Conservation (phyloP, 768 basidiomycete species). For the Rhodotorula graminis region DNA sequence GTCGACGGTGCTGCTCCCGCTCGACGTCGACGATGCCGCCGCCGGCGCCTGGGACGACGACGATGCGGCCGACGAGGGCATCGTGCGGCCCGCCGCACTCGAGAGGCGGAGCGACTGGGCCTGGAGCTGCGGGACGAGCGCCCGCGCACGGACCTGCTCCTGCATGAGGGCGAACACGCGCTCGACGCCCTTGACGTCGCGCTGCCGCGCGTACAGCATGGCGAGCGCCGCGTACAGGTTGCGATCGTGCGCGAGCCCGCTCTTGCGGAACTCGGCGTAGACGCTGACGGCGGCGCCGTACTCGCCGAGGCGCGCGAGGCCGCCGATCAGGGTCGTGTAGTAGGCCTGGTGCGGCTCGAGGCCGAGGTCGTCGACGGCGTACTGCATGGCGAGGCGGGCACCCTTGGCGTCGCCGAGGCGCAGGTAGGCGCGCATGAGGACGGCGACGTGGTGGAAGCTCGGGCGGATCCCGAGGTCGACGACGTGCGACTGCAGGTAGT, state of each 20-base stretch:
- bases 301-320: constrained; percentile 60
- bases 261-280: constrained; percentile 62
- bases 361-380: constrained; percentile 54
- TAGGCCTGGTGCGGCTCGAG: constrained; percentile 61
- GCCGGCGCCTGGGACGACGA: no score
- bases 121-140: constrained; percentile 13
- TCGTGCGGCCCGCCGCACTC: neutral
- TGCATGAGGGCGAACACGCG: constrained; percentile 14
- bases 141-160: neutral
- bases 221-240: constrained; percentile 33
- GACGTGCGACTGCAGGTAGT: constrained; percentile 48
- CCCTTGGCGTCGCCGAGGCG: constrained; percentile 58
- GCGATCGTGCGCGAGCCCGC: constrained; percentile 62
- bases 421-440: constrained; percentile 71
- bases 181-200: constrained; percentile 19
- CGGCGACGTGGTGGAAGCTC: constrained; percentile 65
- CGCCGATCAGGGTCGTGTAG: constrained; percentile 72
- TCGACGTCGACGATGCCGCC: no score
- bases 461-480: constrained; percentile 66
- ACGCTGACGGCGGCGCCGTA: constrained; percentile 55
- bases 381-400: constrained; percentile 57
- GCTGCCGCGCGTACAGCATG: constrained; percentile 4
- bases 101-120: neutral
- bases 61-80: neutral
- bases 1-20: neutral